phyloP scores from a whole-genome alignment of 306 rosid species.

The Astragalus membranaceus region DNA sequence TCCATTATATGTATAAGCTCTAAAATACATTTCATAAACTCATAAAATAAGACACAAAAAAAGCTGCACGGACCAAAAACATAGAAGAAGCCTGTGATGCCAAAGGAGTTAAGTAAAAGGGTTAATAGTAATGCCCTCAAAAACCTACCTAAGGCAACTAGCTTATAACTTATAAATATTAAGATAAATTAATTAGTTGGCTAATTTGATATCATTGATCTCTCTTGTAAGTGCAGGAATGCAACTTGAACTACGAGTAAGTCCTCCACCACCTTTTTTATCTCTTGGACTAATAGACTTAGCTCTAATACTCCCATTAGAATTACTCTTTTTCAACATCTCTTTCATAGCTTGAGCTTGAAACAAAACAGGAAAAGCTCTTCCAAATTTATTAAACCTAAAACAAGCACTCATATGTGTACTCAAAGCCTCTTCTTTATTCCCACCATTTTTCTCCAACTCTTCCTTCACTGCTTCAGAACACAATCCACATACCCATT shows the following conservation, averaged over 20 bases:
- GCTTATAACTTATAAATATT: not conserved
- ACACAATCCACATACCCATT: slow-evolving; percentile 82
- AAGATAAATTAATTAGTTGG: slow-evolving; percentile 1
- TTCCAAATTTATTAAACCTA: slow-evolving; percentile 68
- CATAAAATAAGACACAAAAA: not conserved
- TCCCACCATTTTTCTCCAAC: slow-evolving; percentile 74
- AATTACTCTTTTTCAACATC: slow-evolving; percentile 67
- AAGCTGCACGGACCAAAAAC: not conserved
- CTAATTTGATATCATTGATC: slow-evolving; percentile 41
- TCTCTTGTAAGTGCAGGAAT: slow-evolving; percentile 80
- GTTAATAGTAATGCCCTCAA: not conserved
- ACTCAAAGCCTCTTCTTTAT: slow-evolving; percentile 57
- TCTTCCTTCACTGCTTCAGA: slow-evolving; percentile 90
- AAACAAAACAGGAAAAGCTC: slow-evolving; percentile 82
- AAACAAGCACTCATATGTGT: slow-evolving; percentile 76
- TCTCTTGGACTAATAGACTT: slow-evolving; percentile 85
- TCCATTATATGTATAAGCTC: not conserved
- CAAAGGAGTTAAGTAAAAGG: not conserved
- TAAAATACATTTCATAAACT: not conserved
- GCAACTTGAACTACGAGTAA: slow-evolving; percentile 86
- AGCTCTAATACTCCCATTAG: slow-evolving; percentile 56
- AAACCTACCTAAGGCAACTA: not conserved
- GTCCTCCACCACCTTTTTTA: slow-evolving; percentile 36
- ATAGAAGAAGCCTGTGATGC: not conserved
- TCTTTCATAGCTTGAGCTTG: slow-evolving; percentile 94